Evolutionary conservation across 768 basidiomycete genomes (phyloP).

Genomic region (Krasilnikovozyma curviuscula): DNA sequence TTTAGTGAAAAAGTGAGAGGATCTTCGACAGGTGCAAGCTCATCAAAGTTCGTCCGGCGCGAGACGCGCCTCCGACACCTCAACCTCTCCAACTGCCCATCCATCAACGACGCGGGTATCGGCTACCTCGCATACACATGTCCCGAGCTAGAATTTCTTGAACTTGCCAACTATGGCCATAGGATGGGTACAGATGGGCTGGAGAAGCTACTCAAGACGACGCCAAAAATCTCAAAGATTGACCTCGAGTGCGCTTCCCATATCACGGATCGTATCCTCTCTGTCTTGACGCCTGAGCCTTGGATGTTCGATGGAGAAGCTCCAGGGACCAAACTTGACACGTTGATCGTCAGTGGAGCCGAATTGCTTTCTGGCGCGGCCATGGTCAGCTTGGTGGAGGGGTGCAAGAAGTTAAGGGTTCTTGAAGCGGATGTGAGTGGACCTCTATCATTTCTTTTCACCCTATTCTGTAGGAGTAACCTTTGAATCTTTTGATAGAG

Average conservation of each 20-base stretch:
- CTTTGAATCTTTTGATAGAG: too few relatives aligned
- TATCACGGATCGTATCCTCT: constrained; percentile 51
- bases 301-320: too few relatives aligned
- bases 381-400: too few relatives aligned
- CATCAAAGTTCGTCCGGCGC: constrained; percentile 36
- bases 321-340: too few relatives aligned
- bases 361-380: too few relatives aligned
- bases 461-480: too few relatives aligned
- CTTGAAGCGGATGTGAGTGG: too few relatives aligned
- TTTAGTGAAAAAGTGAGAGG: too few relatives aligned
- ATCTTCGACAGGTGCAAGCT: too few relatives aligned
- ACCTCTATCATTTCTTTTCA: too few relatives aligned
- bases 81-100: constrained; percentile 45
- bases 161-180: constrained; percentile 54
- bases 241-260: constrained; percentile 66
- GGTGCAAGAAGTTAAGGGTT: too few relatives aligned
- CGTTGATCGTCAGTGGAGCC: too few relatives aligned
- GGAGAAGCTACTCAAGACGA: constrained; percentile 45
- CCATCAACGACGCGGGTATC: constrained; percentile 57
- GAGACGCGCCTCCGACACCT: constrained; percentile 55
- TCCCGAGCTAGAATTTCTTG: constrained; percentile 54
- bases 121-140: constrained; percentile 49
- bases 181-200: constrained; percentile 54
- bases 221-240: constrained; percentile 49
- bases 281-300: constrained; percentile 46